These are phyloP conservation scores for Maudiozyma bulderi DNA, from an alignment of 805 yeast species.

Conservation along the genomic window DNA sequence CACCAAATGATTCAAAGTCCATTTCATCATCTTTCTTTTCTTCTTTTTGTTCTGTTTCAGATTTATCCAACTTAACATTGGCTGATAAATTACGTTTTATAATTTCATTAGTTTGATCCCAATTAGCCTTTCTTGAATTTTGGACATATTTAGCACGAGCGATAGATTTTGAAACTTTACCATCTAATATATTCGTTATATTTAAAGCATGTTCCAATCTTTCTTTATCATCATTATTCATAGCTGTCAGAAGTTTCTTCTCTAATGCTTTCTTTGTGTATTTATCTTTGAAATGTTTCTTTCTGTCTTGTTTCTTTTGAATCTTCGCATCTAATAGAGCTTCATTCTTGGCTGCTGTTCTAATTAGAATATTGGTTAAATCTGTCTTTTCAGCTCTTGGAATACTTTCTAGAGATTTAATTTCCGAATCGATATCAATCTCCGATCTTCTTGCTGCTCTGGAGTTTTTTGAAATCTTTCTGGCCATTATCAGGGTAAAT, in stretches of 20 bases:
- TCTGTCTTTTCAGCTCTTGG: slow-evolving; percentile 56
- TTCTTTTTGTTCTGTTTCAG: neutral
- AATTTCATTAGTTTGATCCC: slow-evolving; percentile 57
- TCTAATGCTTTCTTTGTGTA: slow-evolving; percentile 18
- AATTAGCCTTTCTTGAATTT: slow-evolving; percentile 54
- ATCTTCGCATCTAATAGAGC: slow-evolving; percentile 48
- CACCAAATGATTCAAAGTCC: slow-evolving; percentile 6
- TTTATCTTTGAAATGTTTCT: slow-evolving; percentile 21
- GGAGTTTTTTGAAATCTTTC: slow-evolving; percentile 35
- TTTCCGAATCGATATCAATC: slow-evolving; percentile 34
- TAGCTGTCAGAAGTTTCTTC: slow-evolving; percentile 13
- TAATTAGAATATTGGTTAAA: slow-evolving; percentile 51
- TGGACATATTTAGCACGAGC: slow-evolving; percentile 55
- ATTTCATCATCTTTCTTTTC: neutral
- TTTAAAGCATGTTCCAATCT: slow-evolving; percentile 42
- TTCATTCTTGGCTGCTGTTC: slow-evolving; percentile 60
- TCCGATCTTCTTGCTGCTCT: slow-evolving; percentile 72
- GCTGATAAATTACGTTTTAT: slow-evolving; percentile 29
- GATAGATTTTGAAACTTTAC: slow-evolving; percentile 56
- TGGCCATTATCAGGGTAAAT: slow-evolving; percentile 7
- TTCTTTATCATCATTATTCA: slow-evolving; percentile 27
- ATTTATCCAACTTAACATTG: neutral
- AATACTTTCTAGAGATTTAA: slow-evolving; percentile 39
- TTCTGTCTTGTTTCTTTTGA: slow-evolving; percentile 36
- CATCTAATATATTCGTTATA: slow-evolving; percentile 45